A percentile compares a stretch with the other conserved stretches of the same genome.
phyloP scores from a whole-genome alignment of 768 basidiomycete genomes.

The Russula olivacea region DNA sequence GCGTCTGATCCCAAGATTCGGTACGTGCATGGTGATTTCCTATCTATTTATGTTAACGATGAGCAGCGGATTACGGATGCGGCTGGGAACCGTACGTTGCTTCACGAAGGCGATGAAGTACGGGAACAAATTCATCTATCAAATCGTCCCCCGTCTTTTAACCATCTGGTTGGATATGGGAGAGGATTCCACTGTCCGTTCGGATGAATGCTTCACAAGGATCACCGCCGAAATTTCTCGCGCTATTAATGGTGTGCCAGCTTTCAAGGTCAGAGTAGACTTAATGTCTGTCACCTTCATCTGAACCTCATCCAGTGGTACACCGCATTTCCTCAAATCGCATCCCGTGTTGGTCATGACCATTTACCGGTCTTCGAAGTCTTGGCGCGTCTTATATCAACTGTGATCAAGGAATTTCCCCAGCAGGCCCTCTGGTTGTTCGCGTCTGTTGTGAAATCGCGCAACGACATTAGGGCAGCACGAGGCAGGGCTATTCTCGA shows the following conservation, averaged over 20 bases:
- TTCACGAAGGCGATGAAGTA: slow-evolving; percentile 65
- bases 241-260: slow-evolving; percentile 56
- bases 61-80: slow-evolving; percentile 57
- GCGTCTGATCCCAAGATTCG: slow-evolving; percentile 41
- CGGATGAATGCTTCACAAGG: slow-evolving; percentile 42
- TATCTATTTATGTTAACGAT: neutral
- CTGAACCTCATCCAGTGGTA: slow-evolving; percentile 61
- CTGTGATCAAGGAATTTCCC: slow-evolving; percentile 77
- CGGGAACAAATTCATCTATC: slow-evolving; percentile 95
- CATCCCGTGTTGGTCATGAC: slow-evolving; percentile 81
- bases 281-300: neutral
- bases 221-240: slow-evolving; percentile 52
- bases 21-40: slow-evolving; percentile 30
- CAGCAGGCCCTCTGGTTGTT: slow-evolving; percentile 93
- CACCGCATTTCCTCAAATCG: slow-evolving; percentile 94
- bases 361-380: slow-evolving; percentile 54
- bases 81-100: slow-evolving; percentile 54
- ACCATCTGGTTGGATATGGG: slow-evolving; percentile 93
- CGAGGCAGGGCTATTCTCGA: slow-evolving; percentile 55
- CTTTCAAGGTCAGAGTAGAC: slow-evolving; percentile 62
- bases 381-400: slow-evolving; percentile 59
- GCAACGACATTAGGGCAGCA: slow-evolving; percentile 49
- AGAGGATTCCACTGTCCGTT: slow-evolving; percentile 40
- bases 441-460: slow-evolving; percentile 82
- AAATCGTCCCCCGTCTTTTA: slow-evolving; percentile 87